Evolutionary conservation across 768 basidiomycete genomes (phyloP).

Genomic region (Suillus ampliporus): DNA sequence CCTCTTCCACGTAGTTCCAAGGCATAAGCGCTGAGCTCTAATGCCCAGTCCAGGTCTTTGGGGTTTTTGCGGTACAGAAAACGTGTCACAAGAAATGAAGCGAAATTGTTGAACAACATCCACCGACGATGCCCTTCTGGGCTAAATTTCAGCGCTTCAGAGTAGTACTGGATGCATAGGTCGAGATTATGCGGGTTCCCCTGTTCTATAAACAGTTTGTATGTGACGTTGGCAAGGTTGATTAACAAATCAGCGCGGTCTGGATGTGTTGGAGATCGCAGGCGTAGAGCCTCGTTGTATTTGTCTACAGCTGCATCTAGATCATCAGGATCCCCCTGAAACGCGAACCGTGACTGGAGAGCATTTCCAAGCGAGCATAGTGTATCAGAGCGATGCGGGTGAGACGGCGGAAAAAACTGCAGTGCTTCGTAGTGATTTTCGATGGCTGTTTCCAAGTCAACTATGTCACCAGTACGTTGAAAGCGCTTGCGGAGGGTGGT

Average conservation of each 20-base stretch:
- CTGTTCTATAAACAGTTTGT: conserved; percentile 29
- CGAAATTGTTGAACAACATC: conserved; percentile 19
- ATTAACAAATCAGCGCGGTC: conserved; percentile 9
- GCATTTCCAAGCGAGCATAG: conserved; percentile 29
- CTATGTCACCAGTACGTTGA: conserved; percentile 19
- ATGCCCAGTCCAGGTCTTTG: conserved; percentile 32
- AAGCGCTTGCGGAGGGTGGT: conserved; percentile 24
- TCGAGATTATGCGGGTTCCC: conserved; percentile 30
- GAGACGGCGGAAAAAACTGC: neutral
- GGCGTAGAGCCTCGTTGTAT: conserved; percentile 12
- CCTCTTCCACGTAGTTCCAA: conserved; percentile 26
- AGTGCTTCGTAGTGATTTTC: conserved; percentile 18
- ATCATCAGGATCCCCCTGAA: conserved; percentile 7
- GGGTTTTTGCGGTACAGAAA: conserved; percentile 23
- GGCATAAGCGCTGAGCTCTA: conserved; percentile 25
- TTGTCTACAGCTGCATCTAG: conserved; percentile 4
- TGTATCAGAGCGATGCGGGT: conserved; percentile 13
- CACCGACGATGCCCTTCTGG: conserved; percentile 11
- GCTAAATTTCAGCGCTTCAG: conserved; percentile 29
- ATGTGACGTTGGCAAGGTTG: conserved; percentile 25
- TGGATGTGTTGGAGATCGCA: conserved; percentile 14
- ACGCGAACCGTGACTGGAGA: conserved; percentile 1
- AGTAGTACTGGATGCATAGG: conserved; percentile 29
- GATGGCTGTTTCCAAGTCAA: conserved; percentile 34
- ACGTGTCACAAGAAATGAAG: conserved; percentile 21